Evolutionary conservation across 352 stramenopile genomes (phyloP).

Genomic region (Pythium pyrilobum): DNA sequence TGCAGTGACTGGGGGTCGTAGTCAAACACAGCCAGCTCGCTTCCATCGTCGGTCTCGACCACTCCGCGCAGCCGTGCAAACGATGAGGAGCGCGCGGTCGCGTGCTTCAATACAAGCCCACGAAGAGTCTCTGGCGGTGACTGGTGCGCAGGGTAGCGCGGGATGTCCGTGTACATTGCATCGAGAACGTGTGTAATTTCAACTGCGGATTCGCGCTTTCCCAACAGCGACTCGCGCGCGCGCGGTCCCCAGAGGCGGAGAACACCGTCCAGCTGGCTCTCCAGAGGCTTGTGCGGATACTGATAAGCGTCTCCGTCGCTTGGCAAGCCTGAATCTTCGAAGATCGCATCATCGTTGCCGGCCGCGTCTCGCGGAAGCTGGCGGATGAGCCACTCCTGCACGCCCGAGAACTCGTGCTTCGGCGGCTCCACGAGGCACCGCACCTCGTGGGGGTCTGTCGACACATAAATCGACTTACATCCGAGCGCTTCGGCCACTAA

Average conservation of each 20-base stretch:
- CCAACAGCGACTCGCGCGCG: not conserved
- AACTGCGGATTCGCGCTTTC: not conserved
- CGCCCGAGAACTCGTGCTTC: not conserved
- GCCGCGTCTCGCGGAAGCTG: conserved; percentile 10
- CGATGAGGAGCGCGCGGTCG: conserved; percentile 23
- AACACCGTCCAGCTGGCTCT: conserved; percentile 38
- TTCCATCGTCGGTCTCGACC: conserved; percentile 3
- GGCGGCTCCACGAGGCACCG: conserved; percentile 48
- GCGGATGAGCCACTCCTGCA: conserved; percentile 18
- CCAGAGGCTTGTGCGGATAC: conserved; percentile 14
- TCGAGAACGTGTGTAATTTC: conserved; percentile 27
- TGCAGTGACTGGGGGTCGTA: conserved; percentile 63
- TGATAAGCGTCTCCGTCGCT: no score
- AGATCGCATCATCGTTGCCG: no score
- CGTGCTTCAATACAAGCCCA: conserved; percentile 22
- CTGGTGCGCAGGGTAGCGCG: conserved; percentile 21
- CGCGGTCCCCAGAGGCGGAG: conserved; percentile 10
- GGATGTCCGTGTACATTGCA: conserved; percentile 47
- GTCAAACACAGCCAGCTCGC: conserved; percentile 49
- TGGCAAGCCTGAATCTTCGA: no score
- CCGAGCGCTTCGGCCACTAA: conserved; percentile 28
- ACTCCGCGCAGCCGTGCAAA: conserved; percentile 38
- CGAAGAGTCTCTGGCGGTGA: conserved; percentile 1
- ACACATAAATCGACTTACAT: conserved; percentile 52
- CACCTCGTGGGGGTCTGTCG: conserved; percentile 27